Evolutionary conservation across 192 early-diverging fungal genomes (phyloP).

Genomic region (Coemansia aciculifera): DNA sequence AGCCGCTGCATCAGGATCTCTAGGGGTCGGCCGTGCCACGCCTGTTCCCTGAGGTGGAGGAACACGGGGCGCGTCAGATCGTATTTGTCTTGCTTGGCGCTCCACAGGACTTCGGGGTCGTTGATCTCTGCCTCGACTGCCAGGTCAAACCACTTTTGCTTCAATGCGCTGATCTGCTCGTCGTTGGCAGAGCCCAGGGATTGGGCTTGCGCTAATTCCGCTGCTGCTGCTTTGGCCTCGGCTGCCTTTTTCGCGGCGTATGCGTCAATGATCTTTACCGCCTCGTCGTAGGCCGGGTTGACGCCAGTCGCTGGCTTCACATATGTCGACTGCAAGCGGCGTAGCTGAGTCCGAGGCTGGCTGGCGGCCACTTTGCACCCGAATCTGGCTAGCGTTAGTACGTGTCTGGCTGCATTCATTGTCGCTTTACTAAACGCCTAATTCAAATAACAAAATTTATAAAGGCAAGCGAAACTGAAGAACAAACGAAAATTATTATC

Average conservation of each 20-base stretch:
- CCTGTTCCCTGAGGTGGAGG: conserved; percentile 62
- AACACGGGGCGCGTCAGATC: conserved; percentile 73
- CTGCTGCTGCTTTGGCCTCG: conserved; percentile 31
- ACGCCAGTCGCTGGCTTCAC: conserved; percentile 57
- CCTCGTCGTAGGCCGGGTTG: conserved; percentile 74
- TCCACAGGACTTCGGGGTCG: conserved; percentile 68
- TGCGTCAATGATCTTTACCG: conserved; percentile 65
- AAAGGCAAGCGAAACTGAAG: background rate
- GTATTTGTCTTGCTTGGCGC: conserved; percentile 59
- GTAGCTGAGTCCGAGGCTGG: background rate
- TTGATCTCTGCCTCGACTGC: conserved; percentile 68
- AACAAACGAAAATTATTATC: background rate
- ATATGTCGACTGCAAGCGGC: conserved; percentile 52
- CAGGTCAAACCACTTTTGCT: conserved; percentile 57
- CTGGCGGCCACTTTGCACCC: conserved; percentile 1
- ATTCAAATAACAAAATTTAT: background rate
- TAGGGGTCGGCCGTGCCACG: conserved; percentile 60
- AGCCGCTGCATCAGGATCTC: conserved; percentile 66
- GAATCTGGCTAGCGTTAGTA: conserved; percentile 19
- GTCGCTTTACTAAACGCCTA: background rate
- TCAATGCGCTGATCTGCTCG: conserved; percentile 50
- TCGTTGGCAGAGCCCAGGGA: conserved; percentile 23
- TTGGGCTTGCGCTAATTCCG: conserved; percentile 27
- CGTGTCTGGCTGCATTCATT: conserved; percentile 34
- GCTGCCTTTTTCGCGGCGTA: conserved; percentile 55